Evolutionary conservation across 257 asterid genomes (phyloP).

Genomic region (Asclepias syriaca): DNA sequence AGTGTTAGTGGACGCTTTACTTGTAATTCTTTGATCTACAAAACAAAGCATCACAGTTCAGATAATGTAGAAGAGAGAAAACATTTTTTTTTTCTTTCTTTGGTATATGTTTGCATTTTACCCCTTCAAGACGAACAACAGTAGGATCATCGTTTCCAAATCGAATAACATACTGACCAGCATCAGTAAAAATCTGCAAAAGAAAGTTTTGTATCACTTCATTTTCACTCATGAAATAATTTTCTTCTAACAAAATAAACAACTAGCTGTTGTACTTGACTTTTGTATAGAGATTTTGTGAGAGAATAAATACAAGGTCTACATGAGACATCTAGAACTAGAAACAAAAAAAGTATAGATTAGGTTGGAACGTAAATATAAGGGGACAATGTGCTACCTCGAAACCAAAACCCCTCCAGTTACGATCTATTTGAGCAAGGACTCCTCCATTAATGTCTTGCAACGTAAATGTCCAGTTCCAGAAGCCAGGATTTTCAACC

Average conservation of each 20-base stretch:
- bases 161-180: conserved; percentile 93
- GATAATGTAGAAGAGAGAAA: background rate
- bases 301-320: background rate
- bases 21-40: conserved; percentile 64
- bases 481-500: conserved; percentile 93
- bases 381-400: conserved; percentile 45
- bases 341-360: too few species aligned
- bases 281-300: background rate
- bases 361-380: too few species aligned
- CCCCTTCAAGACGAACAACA: conserved; percentile 53
- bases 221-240: background rate
- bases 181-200: conserved; percentile 84
- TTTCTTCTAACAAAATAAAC: conserved; percentile 14
- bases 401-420: conserved; percentile 95
- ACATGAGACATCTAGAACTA: too few species aligned
- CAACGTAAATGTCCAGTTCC: conserved; percentile 96
- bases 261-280: background rate
- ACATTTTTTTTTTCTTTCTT: too few species aligned
- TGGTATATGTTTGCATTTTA: conserved; percentile 27
- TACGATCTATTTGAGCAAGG: conserved; percentile 91
- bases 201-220: background rate
- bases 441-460: conserved; percentile 84
- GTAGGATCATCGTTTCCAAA: conserved; percentile 65
- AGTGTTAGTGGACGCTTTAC: conserved; percentile 67
- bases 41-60: conserved; percentile 16